Percentiles rank a stretch among this genome's conserved stretches.
These are phyloP conservation scores for Cokeromyces recurvatus DNA, from an alignment of 371 early-diverging fungal genomes.

Conservation along the genomic window DNA sequence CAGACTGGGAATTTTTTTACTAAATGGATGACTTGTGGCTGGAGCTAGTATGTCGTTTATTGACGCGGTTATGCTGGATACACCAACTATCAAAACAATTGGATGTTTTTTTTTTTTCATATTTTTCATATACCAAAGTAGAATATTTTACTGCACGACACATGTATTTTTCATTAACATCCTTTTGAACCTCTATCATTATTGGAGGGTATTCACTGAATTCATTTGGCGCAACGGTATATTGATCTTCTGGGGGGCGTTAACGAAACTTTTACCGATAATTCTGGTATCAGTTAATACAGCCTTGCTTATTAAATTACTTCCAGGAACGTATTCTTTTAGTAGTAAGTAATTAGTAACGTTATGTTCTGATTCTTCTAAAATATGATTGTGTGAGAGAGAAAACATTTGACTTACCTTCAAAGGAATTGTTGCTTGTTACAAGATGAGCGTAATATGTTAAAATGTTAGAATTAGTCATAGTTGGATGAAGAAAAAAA, in stretches of 20 bases:
- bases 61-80: conserved; percentile 3
- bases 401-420: conserved; percentile 3
- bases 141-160: conserved; percentile 1
- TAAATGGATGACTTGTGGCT: conserved; percentile 2
- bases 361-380: conserved; percentile 1
- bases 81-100: conserved; percentile 6
- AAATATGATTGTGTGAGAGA: not conserved
- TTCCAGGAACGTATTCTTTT: conserved; percentile 6
- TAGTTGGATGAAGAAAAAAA: conserved; percentile 2
- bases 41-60: conserved; percentile 6
- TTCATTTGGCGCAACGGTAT: not conserved
- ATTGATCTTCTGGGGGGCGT: conserved; percentile 1
- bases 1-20: conserved; percentile 7
- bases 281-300: conserved; percentile 1
- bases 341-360: conserved; percentile 3
- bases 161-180: conserved; percentile 5
- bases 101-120: conserved; percentile 5
- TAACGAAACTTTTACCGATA: conserved; percentile 3
- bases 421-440: conserved; percentile 5
- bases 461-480: conserved; percentile 4
- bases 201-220: not conserved
- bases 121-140: conserved; percentile 5
- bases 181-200: conserved; percentile 6
- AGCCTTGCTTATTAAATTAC: conserved; percentile 5
- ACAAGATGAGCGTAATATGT: conserved; percentile 2